Base-by-base conservation (phyloP, 148 eudicot species). In the Arctostaphylos glauca region DNA sequence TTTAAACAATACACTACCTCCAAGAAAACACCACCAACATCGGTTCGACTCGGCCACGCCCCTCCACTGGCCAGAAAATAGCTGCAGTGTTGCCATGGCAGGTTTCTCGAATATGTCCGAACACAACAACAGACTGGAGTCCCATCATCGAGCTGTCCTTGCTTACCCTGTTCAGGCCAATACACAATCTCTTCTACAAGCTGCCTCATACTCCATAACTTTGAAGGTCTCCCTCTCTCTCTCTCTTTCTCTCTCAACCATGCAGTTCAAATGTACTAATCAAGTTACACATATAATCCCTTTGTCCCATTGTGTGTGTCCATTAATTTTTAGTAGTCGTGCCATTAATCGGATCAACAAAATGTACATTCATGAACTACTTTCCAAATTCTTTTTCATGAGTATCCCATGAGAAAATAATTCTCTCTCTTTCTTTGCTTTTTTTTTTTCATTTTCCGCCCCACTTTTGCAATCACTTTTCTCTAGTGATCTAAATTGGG, bases 141-240 rank as follows among this genome's bases (percentile, higher is more conserved):
- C 76, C 75, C 48, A 56, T 78, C 81, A 86, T 77, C 74, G 74
- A 8, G 56, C 89, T 68, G 82, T 82, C 82, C 72, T 85, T 19
- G 86, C 88, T 66, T 86, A 82, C 83, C 87, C 89, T 44, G 82
- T 84, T 13, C 86, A 82, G 83, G 6, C 82, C 81, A 84, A 75
- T 82, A 70, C 87, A 71, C 80, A 62, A 80, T 85, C 89, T 52
- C 80, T 86, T 78, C 76, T 87, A 43, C 90, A 88, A 44, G 79
- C 54, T 48, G 16, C 87, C 56, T 62, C 88, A 68, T 83, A 84
- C 83, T 91, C 94, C 74, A 89, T 92, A 84, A 86, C 91, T 71
- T 82, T 95, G 31, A 95, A 95, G 98, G 98, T 95, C 62, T 64
- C 47, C 53, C 14, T 59, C 43, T 68, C 68, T 41, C 64, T 50